Percentiles rank a stretch among this genome's conserved stretches.
phyloP scores from a whole-genome alignment of 306 rosid species.

The Rosa rugosa region DNA sequence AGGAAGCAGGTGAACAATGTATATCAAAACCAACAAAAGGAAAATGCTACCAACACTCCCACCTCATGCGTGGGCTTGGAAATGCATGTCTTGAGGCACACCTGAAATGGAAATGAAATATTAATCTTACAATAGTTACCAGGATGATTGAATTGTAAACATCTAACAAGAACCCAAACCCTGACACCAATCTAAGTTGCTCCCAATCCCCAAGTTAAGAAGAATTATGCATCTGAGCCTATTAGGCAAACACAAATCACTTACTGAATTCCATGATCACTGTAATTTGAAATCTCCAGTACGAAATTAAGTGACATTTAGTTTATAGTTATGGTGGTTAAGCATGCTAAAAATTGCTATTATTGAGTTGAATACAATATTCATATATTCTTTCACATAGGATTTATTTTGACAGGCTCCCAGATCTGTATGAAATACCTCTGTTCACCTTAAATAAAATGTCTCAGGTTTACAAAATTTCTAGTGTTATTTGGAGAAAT shows the following conservation, averaged over 20 bases:
- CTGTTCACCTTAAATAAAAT: not conserved
- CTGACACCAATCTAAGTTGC: not conserved
- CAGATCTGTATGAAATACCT: not conserved
- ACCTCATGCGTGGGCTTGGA: not conserved
- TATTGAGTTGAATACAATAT: not conserved
- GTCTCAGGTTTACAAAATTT: not conserved
- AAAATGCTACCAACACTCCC: not conserved
- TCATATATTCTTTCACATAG: not conserved
- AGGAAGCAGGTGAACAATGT: not conserved
- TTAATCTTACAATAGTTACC: not conserved
- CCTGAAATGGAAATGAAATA: not conserved
- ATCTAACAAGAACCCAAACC: not conserved
- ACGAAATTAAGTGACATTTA: not conserved
- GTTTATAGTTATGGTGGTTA: not conserved
- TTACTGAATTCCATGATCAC: not conserved
- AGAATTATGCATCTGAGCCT: not conserved
- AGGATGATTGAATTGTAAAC: not conserved
- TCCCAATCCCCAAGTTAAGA: not conserved
- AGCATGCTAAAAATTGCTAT: not conserved
- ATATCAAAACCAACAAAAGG: not conserved
- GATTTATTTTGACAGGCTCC: not conserved
- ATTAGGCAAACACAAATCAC: not conserved
- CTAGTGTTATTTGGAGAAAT: not conserved
- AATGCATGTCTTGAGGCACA: conserved; percentile 2
- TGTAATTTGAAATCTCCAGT: not conserved